Percentiles rank a stretch among this genome's conserved stretches.
These are phyloP conservation scores for Imleria badia DNA, from an alignment of 768 basidiomycete species.

Conservation along the genomic window DNA sequence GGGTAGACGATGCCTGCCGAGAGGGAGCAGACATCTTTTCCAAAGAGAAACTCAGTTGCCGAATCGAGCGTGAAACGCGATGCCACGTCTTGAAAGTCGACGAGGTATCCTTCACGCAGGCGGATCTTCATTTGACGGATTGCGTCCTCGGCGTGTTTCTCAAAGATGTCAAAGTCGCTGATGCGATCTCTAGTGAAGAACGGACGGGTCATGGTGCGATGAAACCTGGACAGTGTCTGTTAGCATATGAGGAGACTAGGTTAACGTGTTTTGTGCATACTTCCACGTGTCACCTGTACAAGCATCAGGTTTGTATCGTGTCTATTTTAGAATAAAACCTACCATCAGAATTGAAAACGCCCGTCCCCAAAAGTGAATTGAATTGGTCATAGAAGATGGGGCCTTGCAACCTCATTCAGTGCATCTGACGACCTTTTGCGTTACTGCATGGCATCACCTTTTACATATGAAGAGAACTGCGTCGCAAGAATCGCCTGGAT, in stretches of 20 bases:
- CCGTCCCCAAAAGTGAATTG: slow-evolving; percentile 34
- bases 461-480: slow-evolving; percentile 36
- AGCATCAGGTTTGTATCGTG: background rate
- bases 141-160: slow-evolving; percentile 35
- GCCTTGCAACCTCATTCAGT: slow-evolving; percentile 13
- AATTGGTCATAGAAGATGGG: slow-evolving; percentile 25
- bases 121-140: slow-evolving; percentile 34
- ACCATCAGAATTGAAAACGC: slow-evolving; percentile 45
- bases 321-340: background rate
- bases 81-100: slow-evolving; percentile 46
- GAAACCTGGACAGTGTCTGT: slow-evolving; percentile 31
- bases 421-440: background rate
- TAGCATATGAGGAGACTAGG: background rate
- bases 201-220: slow-evolving; percentile 42
- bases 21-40: slow-evolving; percentile 38
- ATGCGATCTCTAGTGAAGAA: slow-evolving; percentile 43
- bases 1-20: slow-evolving; percentile 40
- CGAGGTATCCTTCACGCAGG: slow-evolving; percentile 34
- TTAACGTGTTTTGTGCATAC: slow-evolving; percentile 18
- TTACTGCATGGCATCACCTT: slow-evolving; percentile 25
- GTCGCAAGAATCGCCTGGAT: slow-evolving; percentile 38
- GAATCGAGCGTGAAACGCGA: slow-evolving; percentile 56
- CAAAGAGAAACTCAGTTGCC: slow-evolving; percentile 57
- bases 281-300: slow-evolving; percentile 39
- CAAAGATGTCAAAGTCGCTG: slow-evolving; percentile 41